A percentile compares a stretch with the other conserved stretches of the same genome.
Conservation (phyloP, 2,329 filamentous ascomycete genomes). For the Macroventuria anomochaeta region DNA sequence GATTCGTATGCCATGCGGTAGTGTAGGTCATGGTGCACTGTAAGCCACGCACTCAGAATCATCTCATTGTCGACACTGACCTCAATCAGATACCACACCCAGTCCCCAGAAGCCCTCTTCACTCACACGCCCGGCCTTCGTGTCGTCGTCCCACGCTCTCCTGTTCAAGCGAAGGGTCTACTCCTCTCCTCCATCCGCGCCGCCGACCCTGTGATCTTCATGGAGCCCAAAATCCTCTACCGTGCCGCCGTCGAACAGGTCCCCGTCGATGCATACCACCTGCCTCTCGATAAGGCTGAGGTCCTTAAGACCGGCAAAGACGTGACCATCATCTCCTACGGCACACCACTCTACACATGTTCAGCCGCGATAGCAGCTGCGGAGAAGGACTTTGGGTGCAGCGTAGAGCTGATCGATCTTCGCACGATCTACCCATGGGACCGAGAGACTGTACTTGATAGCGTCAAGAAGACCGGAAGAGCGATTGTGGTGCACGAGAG, state of each 20-base stretch:
- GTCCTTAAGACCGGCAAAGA: constrained; percentile 80
- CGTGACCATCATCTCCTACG: constrained; percentile 85
- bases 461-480: constrained; percentile 84
- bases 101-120: constrained; percentile 88
- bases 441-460: constrained; percentile 76
- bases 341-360: constrained; percentile 87
- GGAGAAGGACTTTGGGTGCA: constrained; percentile 76
- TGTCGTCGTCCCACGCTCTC: constrained; percentile 85
- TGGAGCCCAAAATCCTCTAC: constrained; percentile 94
- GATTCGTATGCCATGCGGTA: constrained; percentile 87
- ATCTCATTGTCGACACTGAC: background rate
- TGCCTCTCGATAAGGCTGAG: constrained; percentile 86
- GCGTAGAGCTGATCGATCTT: constrained; percentile 84
- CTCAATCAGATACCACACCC: constrained; percentile 72
- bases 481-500: constrained; percentile 91
- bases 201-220: constrained; percentile 87
- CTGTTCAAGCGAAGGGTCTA: constrained; percentile 86
- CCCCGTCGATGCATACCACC: constrained; percentile 77
- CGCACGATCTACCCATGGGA: constrained; percentile 94
- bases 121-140: constrained; percentile 84
- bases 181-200: constrained; percentile 75
- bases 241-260: constrained; percentile 92
- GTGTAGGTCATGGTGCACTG: constrained; percentile 85
- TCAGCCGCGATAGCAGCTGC: constrained; percentile 76
- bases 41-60: constrained; percentile 45